A percentile compares a stretch with the other conserved stretches of the same genome.
Evolutionary conservation across 176 grass and related monocot species (phyloP).

Genomic region (Hordeum marinum): DNA sequence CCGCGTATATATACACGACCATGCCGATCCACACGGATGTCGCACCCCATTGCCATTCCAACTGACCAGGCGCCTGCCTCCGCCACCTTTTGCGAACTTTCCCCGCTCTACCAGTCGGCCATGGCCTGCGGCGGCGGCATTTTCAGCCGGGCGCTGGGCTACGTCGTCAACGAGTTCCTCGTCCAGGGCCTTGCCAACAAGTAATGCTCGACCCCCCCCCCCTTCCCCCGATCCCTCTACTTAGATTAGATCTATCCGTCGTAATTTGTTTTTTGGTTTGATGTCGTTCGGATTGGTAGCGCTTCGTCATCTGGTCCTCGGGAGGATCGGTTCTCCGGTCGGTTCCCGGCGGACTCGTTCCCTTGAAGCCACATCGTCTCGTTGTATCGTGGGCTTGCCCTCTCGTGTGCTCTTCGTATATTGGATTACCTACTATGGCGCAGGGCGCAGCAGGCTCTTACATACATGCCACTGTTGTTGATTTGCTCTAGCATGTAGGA

Average conservation of each 20-base stretch:
- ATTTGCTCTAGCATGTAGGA: background rate
- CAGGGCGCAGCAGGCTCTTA: constrained; percentile 29
- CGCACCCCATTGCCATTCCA: background rate
- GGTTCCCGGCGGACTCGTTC: constrained; percentile 56
- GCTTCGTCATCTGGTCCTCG: constrained; percentile 69
- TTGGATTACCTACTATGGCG: background rate
- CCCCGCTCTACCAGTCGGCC: background rate
- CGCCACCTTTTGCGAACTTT: background rate
- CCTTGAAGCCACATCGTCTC: constrained; percentile 48
- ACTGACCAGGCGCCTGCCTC: background rate
- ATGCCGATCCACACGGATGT: background rate
- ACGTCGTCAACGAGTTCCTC: constrained; percentile 61
- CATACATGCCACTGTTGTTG: constrained; percentile 20
- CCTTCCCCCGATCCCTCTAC: background rate
- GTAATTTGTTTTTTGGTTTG: background rate
- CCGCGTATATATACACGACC: background rate
- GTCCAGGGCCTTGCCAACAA: constrained; percentile 74
- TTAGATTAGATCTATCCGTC: background rate
- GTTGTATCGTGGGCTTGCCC: constrained; percentile 46
- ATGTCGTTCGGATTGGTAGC: background rate
- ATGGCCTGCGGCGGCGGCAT: constrained; percentile 52
- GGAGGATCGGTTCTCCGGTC: constrained; percentile 16
- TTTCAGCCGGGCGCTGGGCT: constrained; percentile 49
- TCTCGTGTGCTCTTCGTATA: background rate
- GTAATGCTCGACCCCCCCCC: constrained; percentile 9